phyloP scores from a whole-genome alignment of 1,284 basidiomycete species.

The Schizophyllum commune region DNA sequence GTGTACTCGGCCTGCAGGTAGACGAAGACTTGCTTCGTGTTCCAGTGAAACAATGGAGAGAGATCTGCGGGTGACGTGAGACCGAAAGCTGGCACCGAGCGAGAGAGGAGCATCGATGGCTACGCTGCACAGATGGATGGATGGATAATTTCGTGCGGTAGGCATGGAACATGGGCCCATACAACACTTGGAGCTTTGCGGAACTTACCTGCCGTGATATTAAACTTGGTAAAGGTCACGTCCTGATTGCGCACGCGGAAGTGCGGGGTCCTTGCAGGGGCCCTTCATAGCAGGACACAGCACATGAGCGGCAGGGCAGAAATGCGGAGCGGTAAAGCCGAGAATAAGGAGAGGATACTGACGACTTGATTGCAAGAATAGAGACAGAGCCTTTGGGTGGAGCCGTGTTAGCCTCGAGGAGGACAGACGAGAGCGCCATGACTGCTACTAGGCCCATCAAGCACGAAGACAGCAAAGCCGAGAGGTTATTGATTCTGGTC shows the following conservation, averaged over 20 bases:
- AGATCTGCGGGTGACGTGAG: constrained; percentile 44
- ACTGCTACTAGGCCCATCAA: constrained; percentile 68
- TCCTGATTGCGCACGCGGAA: background rate
- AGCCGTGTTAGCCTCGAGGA: constrained; percentile 36
- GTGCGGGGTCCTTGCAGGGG: background rate
- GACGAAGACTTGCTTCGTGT: constrained; percentile 89
- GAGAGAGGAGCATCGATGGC: background rate
- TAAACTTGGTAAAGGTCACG: background rate
- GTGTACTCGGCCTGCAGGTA: constrained; percentile 78
- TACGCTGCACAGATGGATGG: background rate
- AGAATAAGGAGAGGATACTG: background rate
- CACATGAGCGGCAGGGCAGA: background rate
- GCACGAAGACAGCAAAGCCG: constrained; percentile 72
- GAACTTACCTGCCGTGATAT: constrained; percentile 51
- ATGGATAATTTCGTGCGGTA: background rate
- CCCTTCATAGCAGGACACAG: background rate
- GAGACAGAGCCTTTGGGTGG: background rate
- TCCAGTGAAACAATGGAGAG: constrained; percentile 82
- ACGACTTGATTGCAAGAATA: background rate
- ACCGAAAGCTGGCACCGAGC: background rate
- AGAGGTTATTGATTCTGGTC: constrained; percentile 65
- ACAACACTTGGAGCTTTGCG: background rate
- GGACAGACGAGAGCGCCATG: constrained; percentile 62
- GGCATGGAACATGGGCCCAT: background rate
- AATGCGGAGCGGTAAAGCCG: background rate